Conservation (phyloP, 768 basidiomycete species). For the Clavulina sp. region DNA sequence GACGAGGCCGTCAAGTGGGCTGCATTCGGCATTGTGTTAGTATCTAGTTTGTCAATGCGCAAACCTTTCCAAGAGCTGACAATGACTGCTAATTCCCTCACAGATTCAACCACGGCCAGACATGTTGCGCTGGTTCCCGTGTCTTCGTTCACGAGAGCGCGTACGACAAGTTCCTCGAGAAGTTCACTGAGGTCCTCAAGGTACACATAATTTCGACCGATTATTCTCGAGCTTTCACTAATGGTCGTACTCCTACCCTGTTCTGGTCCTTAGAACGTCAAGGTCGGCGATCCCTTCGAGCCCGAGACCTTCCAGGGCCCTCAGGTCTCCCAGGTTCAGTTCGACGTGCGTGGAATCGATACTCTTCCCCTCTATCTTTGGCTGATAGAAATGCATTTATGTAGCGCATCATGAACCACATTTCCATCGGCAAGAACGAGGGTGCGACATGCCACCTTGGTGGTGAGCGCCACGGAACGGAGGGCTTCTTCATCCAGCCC, state of each 20-base stretch:
- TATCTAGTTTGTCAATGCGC: constrained; percentile 4
- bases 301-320: constrained; percentile 52
- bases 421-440: constrained; percentile 50
- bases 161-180: constrained; percentile 57
- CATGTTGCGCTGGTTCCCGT: constrained; percentile 65
- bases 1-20: constrained; percentile 62
- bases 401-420: constrained; percentile 68
- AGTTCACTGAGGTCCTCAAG: constrained; percentile 38
- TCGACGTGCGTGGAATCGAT: constrained; percentile 35
- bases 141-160: constrained; percentile 65
- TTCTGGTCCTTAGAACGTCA: no score
- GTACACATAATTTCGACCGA: no score
- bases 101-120: constrained; percentile 61
- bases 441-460: constrained; percentile 54
- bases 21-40: constrained; percentile 54
- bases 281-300: constrained; percentile 56
- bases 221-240: no score
- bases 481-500: constrained; percentile 45
- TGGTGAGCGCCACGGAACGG: constrained; percentile 38
- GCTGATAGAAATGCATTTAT: no score
- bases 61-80: background rate
- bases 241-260: no score
- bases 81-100: background rate
- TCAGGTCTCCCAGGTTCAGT: constrained; percentile 51
- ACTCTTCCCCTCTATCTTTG: no score